Evolutionary conservation across 495 filamentous ascomycete genomes (phyloP), one percentile per base, ranked within the genome.

Genomic region (Aspergillus haitiensis): DNA sequence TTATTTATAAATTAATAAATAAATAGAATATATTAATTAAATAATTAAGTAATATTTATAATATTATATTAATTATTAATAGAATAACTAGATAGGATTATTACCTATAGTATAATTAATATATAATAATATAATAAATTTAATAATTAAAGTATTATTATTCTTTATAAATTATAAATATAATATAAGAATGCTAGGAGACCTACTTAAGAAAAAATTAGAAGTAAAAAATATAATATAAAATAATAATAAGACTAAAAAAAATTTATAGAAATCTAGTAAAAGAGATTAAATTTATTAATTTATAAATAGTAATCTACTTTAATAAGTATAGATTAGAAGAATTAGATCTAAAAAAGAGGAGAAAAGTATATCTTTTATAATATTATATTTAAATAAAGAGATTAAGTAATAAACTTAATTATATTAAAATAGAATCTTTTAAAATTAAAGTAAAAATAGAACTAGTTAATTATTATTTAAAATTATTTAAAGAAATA

Each of bases 401-500:
- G 12, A 42, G 39, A 42, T 9, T 11, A 9, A 42, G 15, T 11
- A 5, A 11, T 12, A 42, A 42, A 11, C 39, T 42, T 42, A 11
- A 42, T 42, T 13, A 42, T 42, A 13, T 5, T 13, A 5, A 42
- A 11, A 4, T 42, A 42, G 8, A 11, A 8, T 12, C 9, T 5
- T 42, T 7, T 42, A 42, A 42, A 42, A 11, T 42, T 15, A 9
- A 13, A 9, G 9, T 9, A 13, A 42, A 42, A 42, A 9, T 13
- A 11, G 2, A 11, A 11, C 5, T 13, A 42, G 5, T 13, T 11
- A 11, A 5, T 48, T 12, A 21, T 80, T 7, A 66, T 56, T 16
- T 77, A 74, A 61, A 65, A 71, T 57, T 42, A 42, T 11, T 11
- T 42, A 11, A 5, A 11, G 8, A 42, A 9, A 5, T 42, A 42